Evolutionary conservation across 352 stramenopile genomes (phyloP).

Genomic region (Phytophthora ohioensis): DNA sequence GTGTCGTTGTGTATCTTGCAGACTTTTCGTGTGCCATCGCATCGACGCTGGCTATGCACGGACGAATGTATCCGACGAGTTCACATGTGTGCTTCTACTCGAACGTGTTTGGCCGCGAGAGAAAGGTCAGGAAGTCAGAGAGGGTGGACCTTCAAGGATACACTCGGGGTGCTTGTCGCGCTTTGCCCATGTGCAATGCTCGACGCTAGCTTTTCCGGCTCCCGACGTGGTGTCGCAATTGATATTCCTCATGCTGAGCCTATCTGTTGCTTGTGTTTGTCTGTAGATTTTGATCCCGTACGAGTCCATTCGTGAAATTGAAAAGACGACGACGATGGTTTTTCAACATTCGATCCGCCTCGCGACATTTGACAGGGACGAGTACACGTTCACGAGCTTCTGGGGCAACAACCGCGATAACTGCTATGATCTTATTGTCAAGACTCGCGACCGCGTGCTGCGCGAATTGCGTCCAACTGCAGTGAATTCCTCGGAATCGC

Average conservation of each 20-base stretch:
- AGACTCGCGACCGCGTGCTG: conserved; percentile 69
- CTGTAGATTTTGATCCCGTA: conserved; percentile 84
- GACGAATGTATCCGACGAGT: conserved; percentile 88
- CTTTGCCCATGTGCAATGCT: conserved; percentile 32
- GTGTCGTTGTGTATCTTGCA: conserved; percentile 37
- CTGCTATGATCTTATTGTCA: conserved; percentile 79
- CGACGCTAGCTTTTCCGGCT: conserved; percentile 24
- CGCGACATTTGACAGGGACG: conserved; percentile 66
- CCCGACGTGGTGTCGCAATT: conserved; percentile 33
- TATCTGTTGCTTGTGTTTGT: conserved; percentile 25
- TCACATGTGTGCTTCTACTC: conserved; percentile 90
- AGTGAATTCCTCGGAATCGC: conserved; percentile 21
- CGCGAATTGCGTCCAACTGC: conserved; percentile 33
- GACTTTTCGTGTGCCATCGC: conserved; percentile 88
- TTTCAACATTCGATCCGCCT: conserved; percentile 85
- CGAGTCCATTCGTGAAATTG: conserved; percentile 80
- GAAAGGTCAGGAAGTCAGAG: conserved; percentile 61
- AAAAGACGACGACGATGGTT: conserved; percentile 86
- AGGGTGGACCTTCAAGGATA: conserved; percentile 41
- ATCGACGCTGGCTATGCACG: conserved; percentile 84
- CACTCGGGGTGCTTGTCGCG: conserved; percentile 30
- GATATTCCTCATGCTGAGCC: conserved; percentile 18
- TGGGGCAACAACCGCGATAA: conserved; percentile 85
- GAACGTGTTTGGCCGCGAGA: conserved; percentile 88
- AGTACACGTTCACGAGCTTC: conserved; percentile 90